A percentile compares a stretch with the other conserved stretches of the same genome.
phyloP scores from a whole-genome alignment of 108 stramenopile species.

The Skeletonema potamos region DNA sequence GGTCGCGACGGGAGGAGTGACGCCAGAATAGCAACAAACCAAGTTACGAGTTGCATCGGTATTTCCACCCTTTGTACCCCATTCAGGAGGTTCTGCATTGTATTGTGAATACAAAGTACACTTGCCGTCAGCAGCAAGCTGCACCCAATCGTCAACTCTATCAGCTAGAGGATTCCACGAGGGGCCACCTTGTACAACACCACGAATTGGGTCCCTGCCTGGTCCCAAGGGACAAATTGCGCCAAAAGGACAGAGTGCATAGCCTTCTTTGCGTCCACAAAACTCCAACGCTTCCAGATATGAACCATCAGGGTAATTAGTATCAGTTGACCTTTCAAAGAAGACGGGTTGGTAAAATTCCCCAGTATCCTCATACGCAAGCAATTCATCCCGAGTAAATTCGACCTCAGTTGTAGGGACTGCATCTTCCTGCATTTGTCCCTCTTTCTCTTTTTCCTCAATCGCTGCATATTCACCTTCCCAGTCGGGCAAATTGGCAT shows the following conservation, averaged over 20 bases:
- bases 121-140: slow-evolving; percentile 3
- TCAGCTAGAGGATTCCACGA: slow-evolving; percentile 15
- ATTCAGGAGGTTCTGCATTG: slow-evolving; percentile 14
- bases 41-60: neutral
- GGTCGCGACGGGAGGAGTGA: neutral
- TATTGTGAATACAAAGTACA: slow-evolving; percentile 1
- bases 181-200: neutral
- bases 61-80: slow-evolving; percentile 10
- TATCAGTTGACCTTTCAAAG: neutral
- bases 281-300: slow-evolving; percentile 18
- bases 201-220: slow-evolving; percentile 11
- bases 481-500: slow-evolving; percentile 1
- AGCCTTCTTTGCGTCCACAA: slow-evolving; percentile 4
- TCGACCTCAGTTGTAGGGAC: no score
- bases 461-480: neutral
- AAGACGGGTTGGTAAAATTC: neutral
- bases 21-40: neutral
- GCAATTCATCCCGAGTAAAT: no score
- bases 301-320: slow-evolving; percentile 7
- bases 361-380: no score
- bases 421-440: neutral
- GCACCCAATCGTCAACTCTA: slow-evolving; percentile 17
- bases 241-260: slow-evolving; percentile 17
- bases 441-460: neutral
- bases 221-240: slow-evolving; percentile 16